phyloP scores from a whole-genome alignment of 75 land plant genomes.

The Selaginella tamariscina region DNA sequence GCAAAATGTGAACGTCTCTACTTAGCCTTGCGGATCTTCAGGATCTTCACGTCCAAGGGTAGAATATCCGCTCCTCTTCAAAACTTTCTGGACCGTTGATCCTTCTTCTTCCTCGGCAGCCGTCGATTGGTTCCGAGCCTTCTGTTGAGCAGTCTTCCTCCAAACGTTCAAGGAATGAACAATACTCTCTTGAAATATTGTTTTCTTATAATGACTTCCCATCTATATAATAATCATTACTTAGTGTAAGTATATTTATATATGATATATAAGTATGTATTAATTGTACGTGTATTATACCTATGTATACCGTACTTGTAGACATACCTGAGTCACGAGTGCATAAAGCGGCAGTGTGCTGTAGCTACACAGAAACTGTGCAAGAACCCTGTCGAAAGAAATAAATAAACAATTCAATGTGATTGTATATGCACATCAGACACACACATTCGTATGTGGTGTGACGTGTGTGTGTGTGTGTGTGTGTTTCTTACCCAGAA shows the following conservation, averaged over 20 bases:
- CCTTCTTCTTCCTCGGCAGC: background rate
- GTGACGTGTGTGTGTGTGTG: too few species aligned
- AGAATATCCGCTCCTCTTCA: background rate
- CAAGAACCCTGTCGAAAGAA: conserved; percentile 34
- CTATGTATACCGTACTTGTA: too few species aligned
- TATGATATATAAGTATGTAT: too few species aligned
- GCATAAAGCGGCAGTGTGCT: conserved; percentile 79
- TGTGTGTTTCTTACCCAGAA: conserved; percentile 5
- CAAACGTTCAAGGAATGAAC: conserved; percentile 15
- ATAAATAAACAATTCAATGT: too few species aligned
- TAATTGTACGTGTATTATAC: too few species aligned
- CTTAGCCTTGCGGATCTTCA: too few species aligned
- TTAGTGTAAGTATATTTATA: too few species aligned
- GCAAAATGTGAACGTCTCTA: too few species aligned
- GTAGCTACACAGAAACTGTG: conserved; percentile 78
- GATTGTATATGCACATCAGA: too few species aligned
- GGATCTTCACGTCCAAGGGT: background rate
- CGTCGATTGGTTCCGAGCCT: background rate
- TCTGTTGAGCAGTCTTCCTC: conserved; percentile 17
- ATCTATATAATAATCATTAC: too few species aligned
- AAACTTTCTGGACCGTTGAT: background rate
- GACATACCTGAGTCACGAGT: conserved; percentile 68
- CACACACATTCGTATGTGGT: too few species aligned
- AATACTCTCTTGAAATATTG: conserved; percentile 17
- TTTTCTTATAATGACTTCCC: conserved; percentile 16